These are phyloP conservation scores for Saccharomyces kudriavzevii DNA, from an alignment of 805 yeast species.

Conservation along the genomic window DNA sequence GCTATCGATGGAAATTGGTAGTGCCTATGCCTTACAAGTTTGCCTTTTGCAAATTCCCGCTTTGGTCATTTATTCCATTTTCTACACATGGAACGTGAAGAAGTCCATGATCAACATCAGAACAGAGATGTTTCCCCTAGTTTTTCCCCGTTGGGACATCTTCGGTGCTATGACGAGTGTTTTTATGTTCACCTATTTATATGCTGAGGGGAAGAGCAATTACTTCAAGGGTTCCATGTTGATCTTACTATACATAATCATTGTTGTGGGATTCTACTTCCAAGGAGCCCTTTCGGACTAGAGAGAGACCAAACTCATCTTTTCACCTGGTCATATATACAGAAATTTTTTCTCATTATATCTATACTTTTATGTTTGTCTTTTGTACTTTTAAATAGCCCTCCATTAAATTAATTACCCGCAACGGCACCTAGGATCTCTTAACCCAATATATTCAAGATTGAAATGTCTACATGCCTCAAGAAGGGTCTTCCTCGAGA, in stretches of 20 bases:
- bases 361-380: not conserved
- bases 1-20: conserved; percentile 93
- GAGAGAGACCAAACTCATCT: not conserved
- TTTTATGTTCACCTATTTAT: conserved; percentile 82
- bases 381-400: not conserved
- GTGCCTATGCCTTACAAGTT: conserved; percentile 94
- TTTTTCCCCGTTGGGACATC: conserved; percentile 94
- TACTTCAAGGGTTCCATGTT: conserved; percentile 92
- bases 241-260: conserved; percentile 66
- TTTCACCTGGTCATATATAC: not conserved
- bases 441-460: not conserved
- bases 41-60: conserved; percentile 90
- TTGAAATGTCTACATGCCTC: not conserved
- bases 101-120: conserved; percentile 26
- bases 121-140: conserved; percentile 58
- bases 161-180: conserved; percentile 79
- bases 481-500: not conserved
- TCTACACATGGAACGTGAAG: conserved; percentile 34
- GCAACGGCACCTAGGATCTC: not conserved
- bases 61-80: conserved; percentile 68
- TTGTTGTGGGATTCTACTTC: conserved; percentile 74
- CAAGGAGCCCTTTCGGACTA: conserved; percentile 27
- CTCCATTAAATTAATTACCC: not conserved
- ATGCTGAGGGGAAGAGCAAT: conserved; percentile 94
- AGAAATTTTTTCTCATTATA: not conserved